Evolutionary conservation across 768 basidiomycete species (phyloP).

Genomic region (Symmetrospora coprosmae): DNA sequence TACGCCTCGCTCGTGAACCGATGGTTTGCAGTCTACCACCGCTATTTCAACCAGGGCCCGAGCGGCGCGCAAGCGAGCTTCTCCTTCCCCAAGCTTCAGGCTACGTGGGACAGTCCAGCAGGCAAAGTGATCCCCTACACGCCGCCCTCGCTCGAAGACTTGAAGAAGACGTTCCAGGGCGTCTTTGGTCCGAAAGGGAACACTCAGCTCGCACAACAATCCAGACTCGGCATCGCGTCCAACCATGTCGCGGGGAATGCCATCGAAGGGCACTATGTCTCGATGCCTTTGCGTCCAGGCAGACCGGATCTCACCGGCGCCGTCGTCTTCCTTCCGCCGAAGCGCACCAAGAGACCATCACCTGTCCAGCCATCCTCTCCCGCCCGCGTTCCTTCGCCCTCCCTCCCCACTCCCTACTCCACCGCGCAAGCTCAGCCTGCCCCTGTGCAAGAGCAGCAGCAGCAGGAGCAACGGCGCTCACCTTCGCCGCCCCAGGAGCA

Average conservation of each 20-base stretch:
- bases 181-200: background rate
- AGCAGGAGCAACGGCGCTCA: background rate
- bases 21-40: conserved; percentile 85
- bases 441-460: background rate
- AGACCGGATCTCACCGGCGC: conserved; percentile 8
- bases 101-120: conserved; percentile 13
- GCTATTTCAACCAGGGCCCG: conserved; percentile 55
- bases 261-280: conserved; percentile 57
- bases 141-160: conserved; percentile 19
- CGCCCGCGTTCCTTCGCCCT: background rate
- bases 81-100: conserved; percentile 34
- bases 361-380: background rate
- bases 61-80: conserved; percentile 22
- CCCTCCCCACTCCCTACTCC: conserved; percentile 14
- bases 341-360: conserved; percentile 25
- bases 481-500: background rate
- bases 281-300: conserved; percentile 72
- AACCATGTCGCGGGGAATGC: background rate
- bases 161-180: conserved; percentile 20
- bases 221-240: no score
- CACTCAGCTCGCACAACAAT: conserved; percentile 21
- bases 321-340: conserved; percentile 66
- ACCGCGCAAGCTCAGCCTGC: conserved; percentile 2
- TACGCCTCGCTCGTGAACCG: conserved; percentile 70
- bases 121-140: background rate